These are phyloP conservation scores for Trametes elegans DNA, from an alignment of 768 basidiomycete species.

Conservation along the genomic window DNA sequence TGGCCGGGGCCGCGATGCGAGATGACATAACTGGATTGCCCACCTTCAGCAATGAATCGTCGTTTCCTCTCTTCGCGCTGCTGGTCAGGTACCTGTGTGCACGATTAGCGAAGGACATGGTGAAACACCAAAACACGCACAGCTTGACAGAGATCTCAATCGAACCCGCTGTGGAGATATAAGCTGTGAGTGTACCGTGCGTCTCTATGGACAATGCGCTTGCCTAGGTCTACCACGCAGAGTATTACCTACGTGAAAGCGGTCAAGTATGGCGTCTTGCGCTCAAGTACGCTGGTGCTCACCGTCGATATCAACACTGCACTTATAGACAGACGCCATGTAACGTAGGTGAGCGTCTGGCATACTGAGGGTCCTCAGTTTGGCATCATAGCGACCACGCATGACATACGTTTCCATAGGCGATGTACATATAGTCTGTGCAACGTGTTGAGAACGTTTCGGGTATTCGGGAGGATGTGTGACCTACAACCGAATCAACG, in stretches of 20 bases:
- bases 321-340: background rate
- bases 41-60: background rate
- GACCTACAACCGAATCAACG: background rate
- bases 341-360: background rate
- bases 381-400: background rate
- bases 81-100: background rate
- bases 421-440: slow-evolving; percentile 1
- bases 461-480: too few relatives aligned
- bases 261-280: background rate
- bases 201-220: too few relatives aligned
- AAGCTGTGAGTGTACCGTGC: too few relatives aligned
- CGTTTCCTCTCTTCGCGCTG: background rate
- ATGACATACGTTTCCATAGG: background rate
- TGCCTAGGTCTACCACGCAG: background rate
- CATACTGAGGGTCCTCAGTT: background rate
- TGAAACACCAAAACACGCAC: background rate
- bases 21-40: background rate
- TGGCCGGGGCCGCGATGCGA: background rate
- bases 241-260: background rate
- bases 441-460: background rate
- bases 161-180: background rate
- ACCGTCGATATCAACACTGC: background rate
- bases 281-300: background rate
- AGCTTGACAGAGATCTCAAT: background rate
- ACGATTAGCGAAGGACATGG: background rate